phyloP scores from a whole-genome alignment of 2,329 filamentous ascomycete genomes.

The Verticillium isaacii region DNA sequence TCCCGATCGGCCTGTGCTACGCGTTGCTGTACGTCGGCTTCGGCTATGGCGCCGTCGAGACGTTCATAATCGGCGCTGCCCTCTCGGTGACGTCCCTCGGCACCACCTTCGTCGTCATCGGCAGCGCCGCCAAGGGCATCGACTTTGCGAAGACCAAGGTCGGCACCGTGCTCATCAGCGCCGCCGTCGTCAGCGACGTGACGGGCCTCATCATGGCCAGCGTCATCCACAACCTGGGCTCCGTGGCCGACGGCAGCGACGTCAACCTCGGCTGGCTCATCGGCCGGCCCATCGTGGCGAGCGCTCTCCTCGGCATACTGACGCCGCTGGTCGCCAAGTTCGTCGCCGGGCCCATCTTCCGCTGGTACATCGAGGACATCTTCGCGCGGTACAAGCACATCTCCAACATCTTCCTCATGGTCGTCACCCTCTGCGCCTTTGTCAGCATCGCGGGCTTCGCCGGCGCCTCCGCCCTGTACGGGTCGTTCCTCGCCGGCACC shows the following conservation, averaged over 20 bases:
- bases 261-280: conserved; percentile 29
- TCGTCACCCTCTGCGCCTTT: conserved; percentile 20
- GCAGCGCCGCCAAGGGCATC: conserved; percentile 21
- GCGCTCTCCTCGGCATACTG: conserved; percentile 25
- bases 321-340: conserved; percentile 30
- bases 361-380: conserved; percentile 24
- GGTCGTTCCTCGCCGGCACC: conserved; percentile 32
- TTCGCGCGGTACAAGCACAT: conserved; percentile 25
- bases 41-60: conserved; percentile 26
- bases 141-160: conserved; percentile 36
- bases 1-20: conserved; percentile 39
- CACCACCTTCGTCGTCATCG: conserved; percentile 28
- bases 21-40: conserved; percentile 36
- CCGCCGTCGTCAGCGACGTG: conserved; percentile 41
- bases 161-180: conserved; percentile 37
- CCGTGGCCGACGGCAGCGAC: conserved; percentile 9
- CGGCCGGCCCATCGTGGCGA: conserved; percentile 31
- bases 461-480: conserved; percentile 31
- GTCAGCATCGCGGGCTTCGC: conserved; percentile 26
- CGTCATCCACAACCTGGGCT: conserved; percentile 18
- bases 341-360: conserved; percentile 28
- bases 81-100: conserved; percentile 27
- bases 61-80: conserved; percentile 22
- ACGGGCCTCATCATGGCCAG: conserved; percentile 36
- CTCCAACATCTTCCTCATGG: conserved; percentile 24